Evolutionary conservation across 768 basidiomycete genomes (phyloP).

Genomic region (Pulveroboletus frians): DNA sequence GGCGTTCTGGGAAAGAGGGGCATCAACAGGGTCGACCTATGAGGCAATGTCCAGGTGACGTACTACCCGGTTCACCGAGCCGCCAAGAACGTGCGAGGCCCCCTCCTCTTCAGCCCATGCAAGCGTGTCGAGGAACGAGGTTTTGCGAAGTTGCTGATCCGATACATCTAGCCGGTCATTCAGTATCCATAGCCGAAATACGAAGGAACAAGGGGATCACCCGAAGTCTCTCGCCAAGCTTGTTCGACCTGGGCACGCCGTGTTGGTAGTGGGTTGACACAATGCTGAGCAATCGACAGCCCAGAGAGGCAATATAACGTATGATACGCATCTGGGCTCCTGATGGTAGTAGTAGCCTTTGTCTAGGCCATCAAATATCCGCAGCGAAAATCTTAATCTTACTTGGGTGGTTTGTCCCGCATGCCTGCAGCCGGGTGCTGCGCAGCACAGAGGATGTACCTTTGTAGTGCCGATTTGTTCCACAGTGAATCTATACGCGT

Average conservation of each 20-base stretch:
- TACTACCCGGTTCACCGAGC: conserved; percentile 58
- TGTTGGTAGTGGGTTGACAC: conserved; percentile 45
- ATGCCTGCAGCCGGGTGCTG: conserved; percentile 85
- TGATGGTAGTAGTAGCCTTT: conserved; percentile 27
- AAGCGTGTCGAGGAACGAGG: conserved; percentile 50
- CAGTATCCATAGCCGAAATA: background rate
- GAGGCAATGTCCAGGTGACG: conserved; percentile 18
- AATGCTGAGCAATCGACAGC: conserved; percentile 84
- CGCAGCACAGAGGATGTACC: conserved; percentile 81
- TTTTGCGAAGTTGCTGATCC: conserved; percentile 31
- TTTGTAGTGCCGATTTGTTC: conserved; percentile 71
- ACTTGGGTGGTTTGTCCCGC: conserved; percentile 96
- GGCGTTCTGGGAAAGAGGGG: conserved; percentile 53
- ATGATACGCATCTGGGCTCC: conserved; percentile 91
- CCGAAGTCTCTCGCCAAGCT: conserved; percentile 35
- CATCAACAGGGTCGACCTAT: background rate
- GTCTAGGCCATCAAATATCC: background rate
- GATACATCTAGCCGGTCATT: conserved; percentile 21
- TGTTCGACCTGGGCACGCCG: conserved; percentile 31
- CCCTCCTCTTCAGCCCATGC: conserved; percentile 68
- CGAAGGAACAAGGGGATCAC: background rate
- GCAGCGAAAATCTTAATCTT: conserved; percentile 27
- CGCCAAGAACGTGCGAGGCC: conserved; percentile 52
- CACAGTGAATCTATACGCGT: conserved; percentile 39
- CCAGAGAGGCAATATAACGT: conserved; percentile 91